Percentiles rank a stretch among this genome's conserved stretches.
phyloP scores from a whole-genome alignment of 2,329 filamentous ascomycete genomes.

The Cladosporium colombiae region DNA sequence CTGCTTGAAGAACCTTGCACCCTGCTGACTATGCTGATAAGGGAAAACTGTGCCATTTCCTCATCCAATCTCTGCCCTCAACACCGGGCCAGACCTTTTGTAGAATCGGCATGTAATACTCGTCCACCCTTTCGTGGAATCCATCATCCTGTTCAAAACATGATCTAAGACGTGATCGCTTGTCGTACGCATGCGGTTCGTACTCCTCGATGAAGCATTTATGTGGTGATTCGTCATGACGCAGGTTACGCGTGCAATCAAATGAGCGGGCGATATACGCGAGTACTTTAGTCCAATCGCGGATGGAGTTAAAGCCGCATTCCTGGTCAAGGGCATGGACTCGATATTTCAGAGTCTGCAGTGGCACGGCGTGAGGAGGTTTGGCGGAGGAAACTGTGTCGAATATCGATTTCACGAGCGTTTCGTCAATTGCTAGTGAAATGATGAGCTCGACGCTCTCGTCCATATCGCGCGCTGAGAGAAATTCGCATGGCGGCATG shows the following conservation, averaged over 20 bases:
- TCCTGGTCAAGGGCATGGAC: not conserved
- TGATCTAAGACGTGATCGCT: too few species aligned
- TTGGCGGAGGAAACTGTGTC: not conserved
- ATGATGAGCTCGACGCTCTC: not conserved
- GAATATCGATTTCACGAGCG: not conserved
- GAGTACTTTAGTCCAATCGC: not conserved
- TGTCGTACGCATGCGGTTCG: not conserved
- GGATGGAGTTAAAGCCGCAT: not conserved
- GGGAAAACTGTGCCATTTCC: slow-evolving; percentile 8
- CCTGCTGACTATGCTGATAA: not conserved
- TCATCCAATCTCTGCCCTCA: slow-evolving; percentile 10
- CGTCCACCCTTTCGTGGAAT: not conserved
- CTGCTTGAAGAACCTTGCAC: not conserved
- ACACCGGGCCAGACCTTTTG: slow-evolving; percentile 6
- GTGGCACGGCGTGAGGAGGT: not conserved
- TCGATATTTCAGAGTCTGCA: not conserved
- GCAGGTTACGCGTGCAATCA: not conserved
- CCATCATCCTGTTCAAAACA: not conserved
- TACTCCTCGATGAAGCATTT: not conserved
- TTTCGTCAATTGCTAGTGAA: not conserved
- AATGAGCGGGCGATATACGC: not conserved
- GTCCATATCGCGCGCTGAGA: not conserved
- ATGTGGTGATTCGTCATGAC: not conserved
- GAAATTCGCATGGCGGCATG: not conserved
- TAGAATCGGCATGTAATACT: not conserved